Evolutionary conservation across 257 asterid genomes (phyloP), one percentile per base, ranked within the genome.

Genomic region (Solanum microdontum): DNA sequence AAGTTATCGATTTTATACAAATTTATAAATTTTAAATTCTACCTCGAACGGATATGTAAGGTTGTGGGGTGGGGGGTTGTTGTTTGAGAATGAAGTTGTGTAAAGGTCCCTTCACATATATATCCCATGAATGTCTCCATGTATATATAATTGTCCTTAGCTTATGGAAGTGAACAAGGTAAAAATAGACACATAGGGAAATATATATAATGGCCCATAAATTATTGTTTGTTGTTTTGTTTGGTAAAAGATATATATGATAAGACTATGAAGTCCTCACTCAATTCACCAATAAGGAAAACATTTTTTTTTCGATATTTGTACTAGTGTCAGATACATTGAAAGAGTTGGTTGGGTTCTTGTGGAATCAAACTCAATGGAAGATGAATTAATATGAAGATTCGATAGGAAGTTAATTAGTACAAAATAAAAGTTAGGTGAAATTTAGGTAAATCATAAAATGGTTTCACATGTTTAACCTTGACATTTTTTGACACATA

Each of bases 251-350:
- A 84, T 60, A 84, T 14, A 75, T 48, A 84, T 14, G 76, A 66
- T 32, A 87, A 88, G 91, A 90, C 83, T 90, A 74, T 86, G 23
- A 93, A 92, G 92, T 91, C 93, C 91, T 92, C 91, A 92, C 94
- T 90, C 92, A 82, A 86, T 93, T 87, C 91, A 86, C 88, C 90
- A 93, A 91, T 84, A 48, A 48, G 43, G 28, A 48, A 82, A 28
- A 15, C 15, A 28, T 28, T 82, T 12, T 82, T 8, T 30, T 45
- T 14, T 0, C 13, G 11, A 8, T 69, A 69, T 69, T 69, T 28
- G 3, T 66, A 26, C 2, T 26, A 19, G 66, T 19, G 24, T 19
- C 5, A 58, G 24, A 58, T 45, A 45, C 17, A 43, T 43, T 43
- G 48, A 43, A 43, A 43, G 48, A 43, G 48, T 43, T 43, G 48